phyloP scores from a whole-genome alignment of 768 basidiomycete species.

The Mycena galericulata region DNA sequence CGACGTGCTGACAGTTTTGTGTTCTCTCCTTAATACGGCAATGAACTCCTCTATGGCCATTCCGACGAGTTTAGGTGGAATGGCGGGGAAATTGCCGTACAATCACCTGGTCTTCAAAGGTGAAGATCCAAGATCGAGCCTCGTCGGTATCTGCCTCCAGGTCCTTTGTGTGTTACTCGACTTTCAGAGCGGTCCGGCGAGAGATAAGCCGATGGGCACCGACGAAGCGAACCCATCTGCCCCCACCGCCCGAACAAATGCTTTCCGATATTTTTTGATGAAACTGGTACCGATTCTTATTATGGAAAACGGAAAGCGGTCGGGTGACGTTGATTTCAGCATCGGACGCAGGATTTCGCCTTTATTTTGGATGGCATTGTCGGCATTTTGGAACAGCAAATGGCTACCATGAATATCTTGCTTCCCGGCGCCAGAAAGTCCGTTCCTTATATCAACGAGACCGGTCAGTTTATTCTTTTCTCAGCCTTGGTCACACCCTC shows the following conservation, averaged over 20 bases:
- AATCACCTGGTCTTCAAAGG: constrained; percentile 92
- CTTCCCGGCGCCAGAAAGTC: constrained; percentile 90
- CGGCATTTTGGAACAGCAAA: constrained; percentile 79
- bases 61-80: constrained; percentile 68
- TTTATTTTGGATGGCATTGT: constrained; percentile 84
- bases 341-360: constrained; percentile 89
- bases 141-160: constrained; percentile 83
- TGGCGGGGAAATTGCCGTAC: constrained; percentile 87
- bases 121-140: constrained; percentile 80
- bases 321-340: constrained; percentile 58
- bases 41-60: constrained; percentile 73
- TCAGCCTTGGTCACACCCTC: too few relatives aligned
- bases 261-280: constrained; percentile 92
- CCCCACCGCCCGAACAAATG: constrained; percentile 80
- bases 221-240: constrained; percentile 58
- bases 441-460: constrained; percentile 85
- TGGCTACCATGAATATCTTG: constrained; percentile 76
- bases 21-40: constrained; percentile 92
- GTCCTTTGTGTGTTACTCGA: constrained; percentile 81
- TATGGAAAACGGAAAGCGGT: not conserved
- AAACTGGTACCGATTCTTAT: constrained; percentile 69
- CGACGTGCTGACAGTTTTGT: constrained; percentile 91
- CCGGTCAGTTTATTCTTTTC: constrained; percentile 57
- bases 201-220: constrained; percentile 58
- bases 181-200: constrained; percentile 82